Base-by-base conservation (phyloP, 2,329 filamentous ascomycete genomes). In the Aschersonia sp. region DNA sequence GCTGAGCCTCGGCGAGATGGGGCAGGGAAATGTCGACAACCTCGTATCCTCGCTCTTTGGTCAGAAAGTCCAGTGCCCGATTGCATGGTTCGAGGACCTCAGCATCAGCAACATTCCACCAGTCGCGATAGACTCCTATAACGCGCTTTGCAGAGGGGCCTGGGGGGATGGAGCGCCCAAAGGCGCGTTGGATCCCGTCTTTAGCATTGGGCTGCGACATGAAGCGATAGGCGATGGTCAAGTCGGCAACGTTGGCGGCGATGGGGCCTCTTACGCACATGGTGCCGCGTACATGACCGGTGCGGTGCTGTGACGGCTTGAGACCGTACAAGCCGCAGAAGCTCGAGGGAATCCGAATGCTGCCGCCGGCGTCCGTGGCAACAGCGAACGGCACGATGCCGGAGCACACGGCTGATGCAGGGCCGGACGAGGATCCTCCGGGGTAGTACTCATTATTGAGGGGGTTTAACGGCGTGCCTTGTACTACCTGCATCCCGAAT, bases 301-400 rank as follows among this genome's bases (percentile, higher is more conserved):
- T 74, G 39, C 87, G 81, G 57, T 82, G 76, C 59, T 92, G 83
- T 0, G 78, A 81, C 1, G 86, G 71, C 63, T 95, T 94, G 49
- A 95, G 71, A 2, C 87, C 87, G 63, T 83, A 94, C 29, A 87
- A 65, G 45, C 87, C 86, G 60, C 86, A 92, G 66, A 84, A 90
- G 32, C 74, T 73, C 1, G 80, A 67, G 0, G 87, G 87, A 39
- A 92, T 76, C 40, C 87, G 79, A 48, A 87, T 76, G 50, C 80
- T 85, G 50, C 85, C 85, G 39, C 85, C 84, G 2, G 84, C 83
- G 55, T 90, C 85, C 5, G 81, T 82, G 39, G 84, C 87, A 30
- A 89, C 69, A 1, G 78, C 76, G 51, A 87, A 79, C n/a, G 86
- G 85, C 3, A 89, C 72, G 30, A 92, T 65, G 2, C 86, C 86